Evolutionary conservation across 805 yeast genomes (phyloP).

Genomic region (Danielozyma ontarioensis): DNA sequence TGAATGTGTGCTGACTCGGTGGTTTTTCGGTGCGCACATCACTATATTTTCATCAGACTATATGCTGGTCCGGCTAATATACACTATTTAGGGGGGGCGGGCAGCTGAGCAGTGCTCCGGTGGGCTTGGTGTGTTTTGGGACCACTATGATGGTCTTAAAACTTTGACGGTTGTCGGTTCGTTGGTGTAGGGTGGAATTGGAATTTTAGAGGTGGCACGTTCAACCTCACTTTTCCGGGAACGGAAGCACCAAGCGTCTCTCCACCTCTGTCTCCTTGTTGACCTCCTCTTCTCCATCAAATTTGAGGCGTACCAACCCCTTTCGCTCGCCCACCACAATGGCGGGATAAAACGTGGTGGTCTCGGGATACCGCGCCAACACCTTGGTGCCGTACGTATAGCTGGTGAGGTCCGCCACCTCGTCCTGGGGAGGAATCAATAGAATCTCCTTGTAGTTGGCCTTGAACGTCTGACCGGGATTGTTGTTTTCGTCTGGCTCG

Average conservation of each 20-base stretch:
- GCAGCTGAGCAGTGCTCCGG: no score
- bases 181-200: no score
- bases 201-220: no score
- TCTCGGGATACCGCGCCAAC: conserved; percentile 92
- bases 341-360: conserved; percentile 95
- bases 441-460: conserved; percentile 78
- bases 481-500: conserved; percentile 91
- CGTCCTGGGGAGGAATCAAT: conserved; percentile 56
- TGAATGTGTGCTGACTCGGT: no score
- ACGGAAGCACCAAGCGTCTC: conserved; percentile 76
- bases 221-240: conserved; percentile 40
- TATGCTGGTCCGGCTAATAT: no score
- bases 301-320: conserved; percentile 70
- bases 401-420: conserved; percentile 36
- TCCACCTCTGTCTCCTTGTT: conserved; percentile 93
- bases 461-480: conserved; percentile 80
- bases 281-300: conserved; percentile 96
- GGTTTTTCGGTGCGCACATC: no score
- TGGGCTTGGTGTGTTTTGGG: no score
- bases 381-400: conserved; percentile 79
- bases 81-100: no score
- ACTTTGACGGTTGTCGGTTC: no score
- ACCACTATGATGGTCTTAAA: no score
- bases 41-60: no score
- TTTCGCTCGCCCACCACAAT: conserved; percentile 74